A percentile compares a stretch with the other conserved stretches of the same genome.
phyloP scores from a whole-genome alignment of 2,329 filamentous ascomycete genomes.

The Claviceps quebecensis region DNA sequence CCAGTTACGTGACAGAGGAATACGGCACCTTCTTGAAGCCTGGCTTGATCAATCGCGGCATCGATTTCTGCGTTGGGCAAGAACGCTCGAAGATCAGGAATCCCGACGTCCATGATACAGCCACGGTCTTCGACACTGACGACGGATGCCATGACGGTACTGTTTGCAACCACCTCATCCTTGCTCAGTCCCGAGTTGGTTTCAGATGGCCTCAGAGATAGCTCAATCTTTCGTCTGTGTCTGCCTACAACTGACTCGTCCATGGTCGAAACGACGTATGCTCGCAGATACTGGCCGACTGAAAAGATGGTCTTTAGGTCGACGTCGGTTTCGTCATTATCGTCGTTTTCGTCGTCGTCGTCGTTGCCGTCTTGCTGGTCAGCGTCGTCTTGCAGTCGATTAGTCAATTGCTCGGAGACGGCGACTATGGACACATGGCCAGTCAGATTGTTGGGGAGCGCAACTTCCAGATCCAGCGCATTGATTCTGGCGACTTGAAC shows the following conservation, averaged over 20 bases:
- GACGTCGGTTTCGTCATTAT: constrained; percentile 41
- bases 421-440: constrained; percentile 86
- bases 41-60: constrained; percentile 45
- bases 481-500: constrained; percentile 77
- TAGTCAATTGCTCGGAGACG: constrained; percentile 68
- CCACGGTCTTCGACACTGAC: constrained; percentile 92
- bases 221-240: constrained; percentile 68
- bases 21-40: constrained; percentile 69
- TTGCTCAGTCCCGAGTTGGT: constrained; percentile 63
- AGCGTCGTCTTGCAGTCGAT: constrained; percentile 57
- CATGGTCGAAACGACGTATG: constrained; percentile 65
- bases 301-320: constrained; percentile 64
- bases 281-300: constrained; percentile 77
- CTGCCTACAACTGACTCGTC: constrained; percentile 49
- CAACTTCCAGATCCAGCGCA: constrained; percentile 61
- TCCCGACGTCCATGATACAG: constrained; percentile 79
- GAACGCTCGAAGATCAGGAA: constrained; percentile 66
- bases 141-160: constrained; percentile 75
- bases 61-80: constrained; percentile 74
- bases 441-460: constrained; percentile 82
- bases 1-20: constrained; percentile 71
- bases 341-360: constrained; percentile 33
- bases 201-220: constrained; percentile 67
- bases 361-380: constrained; percentile 33
- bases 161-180: constrained; percentile 60